These are phyloP conservation scores for Biscutella laevigata DNA, from an alignment of 441 rosid genomes.

Conservation along the genomic window DNA sequence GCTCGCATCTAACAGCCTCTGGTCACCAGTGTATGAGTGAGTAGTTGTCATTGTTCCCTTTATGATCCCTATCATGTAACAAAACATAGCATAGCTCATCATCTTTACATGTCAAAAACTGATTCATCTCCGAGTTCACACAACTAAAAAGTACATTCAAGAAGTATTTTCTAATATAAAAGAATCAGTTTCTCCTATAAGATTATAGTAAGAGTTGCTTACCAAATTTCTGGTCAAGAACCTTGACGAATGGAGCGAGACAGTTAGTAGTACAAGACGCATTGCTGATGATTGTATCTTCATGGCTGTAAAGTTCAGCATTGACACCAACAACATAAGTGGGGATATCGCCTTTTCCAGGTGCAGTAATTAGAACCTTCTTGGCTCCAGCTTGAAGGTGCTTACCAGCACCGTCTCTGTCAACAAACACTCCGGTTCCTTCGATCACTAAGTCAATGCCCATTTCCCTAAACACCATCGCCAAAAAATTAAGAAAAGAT, in stretches of 20 bases:
- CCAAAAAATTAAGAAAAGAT: background rate
- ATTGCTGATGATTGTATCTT: conserved; percentile 83
- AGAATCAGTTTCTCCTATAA: no score
- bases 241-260: conserved; percentile 96
- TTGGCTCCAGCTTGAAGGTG: conserved; percentile 89
- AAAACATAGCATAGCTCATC: background rate
- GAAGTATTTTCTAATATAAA: no score
- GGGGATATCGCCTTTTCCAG: conserved; percentile 95
- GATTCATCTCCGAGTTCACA: no score
- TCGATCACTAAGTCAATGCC: conserved; percentile 85
- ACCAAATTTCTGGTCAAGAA: conserved; percentile 94
- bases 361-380: conserved; percentile 52
- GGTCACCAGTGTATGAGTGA: conserved; percentile 86
- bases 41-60: conserved; percentile 91
- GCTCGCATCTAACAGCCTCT: conserved; percentile 74
- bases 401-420: conserved; percentile 92
- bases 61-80: conserved; percentile 50
- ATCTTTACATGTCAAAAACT: no score
- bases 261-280: conserved; percentile 98
- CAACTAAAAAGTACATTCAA: no score
- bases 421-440: conserved; percentile 96
- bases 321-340: conserved; percentile 92
- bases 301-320: conserved; percentile 60
- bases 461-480: conserved; percentile 48
- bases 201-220: conserved; percentile 7